Conservation (phyloP, 345 rosid genomes). For the Euphorbia tirucalli region DNA sequence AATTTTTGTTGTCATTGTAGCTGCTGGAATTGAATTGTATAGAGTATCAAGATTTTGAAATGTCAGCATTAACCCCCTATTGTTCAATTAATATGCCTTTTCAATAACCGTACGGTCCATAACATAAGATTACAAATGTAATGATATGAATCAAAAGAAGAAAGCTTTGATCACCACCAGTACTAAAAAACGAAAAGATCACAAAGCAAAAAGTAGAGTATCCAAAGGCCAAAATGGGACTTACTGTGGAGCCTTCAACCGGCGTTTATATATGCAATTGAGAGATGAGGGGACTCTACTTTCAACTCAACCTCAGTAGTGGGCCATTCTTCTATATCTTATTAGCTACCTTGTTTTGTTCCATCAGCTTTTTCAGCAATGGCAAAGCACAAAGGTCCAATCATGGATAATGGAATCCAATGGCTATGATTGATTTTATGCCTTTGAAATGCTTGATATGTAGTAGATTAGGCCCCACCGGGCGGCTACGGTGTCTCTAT, state of each 20-base stretch:
- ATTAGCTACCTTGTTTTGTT: background rate
- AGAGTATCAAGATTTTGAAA: no score
- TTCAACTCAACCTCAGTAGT: background rate
- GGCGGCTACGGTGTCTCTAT: slow-evolving; percentile 1
- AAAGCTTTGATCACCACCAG: no score
- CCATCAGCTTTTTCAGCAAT: slow-evolving; percentile 23
- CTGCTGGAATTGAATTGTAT: no score
- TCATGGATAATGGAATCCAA: slow-evolving; percentile 28
- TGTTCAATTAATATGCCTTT: no score
- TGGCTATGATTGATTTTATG: background rate
- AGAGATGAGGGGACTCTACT: no score
- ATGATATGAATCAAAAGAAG: no score
- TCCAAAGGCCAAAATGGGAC: background rate
- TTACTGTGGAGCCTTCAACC: slow-evolving; percentile 9
- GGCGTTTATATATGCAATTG: no score
- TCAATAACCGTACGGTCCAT: no score
- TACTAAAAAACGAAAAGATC: no score
- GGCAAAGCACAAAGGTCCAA: slow-evolving; percentile 21
- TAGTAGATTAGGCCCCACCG: background rate
- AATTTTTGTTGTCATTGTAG: no score
- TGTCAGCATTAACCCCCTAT: no score
- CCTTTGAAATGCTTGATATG: background rate
- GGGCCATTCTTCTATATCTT: background rate
- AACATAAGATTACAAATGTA: no score
- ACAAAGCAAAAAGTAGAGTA: background rate